phyloP scores from a whole-genome alignment of 345 rosid genomes.

The Erodium maritimum region DNA sequence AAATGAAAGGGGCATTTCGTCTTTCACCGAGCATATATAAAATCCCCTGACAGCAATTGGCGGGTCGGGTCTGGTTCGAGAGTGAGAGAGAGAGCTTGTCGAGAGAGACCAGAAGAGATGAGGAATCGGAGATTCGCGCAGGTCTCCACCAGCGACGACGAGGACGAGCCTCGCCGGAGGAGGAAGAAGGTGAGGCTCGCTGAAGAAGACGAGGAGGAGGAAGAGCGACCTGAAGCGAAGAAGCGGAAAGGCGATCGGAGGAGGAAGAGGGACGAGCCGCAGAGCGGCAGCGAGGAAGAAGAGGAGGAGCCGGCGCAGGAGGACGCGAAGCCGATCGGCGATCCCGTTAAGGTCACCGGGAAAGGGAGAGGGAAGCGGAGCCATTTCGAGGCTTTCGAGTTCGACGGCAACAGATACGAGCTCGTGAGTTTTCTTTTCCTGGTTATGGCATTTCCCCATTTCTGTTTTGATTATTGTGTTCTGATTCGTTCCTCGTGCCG shows the following conservation, averaged over 20 bases:
- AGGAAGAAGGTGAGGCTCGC: not conserved
- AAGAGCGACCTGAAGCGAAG: slow-evolving; percentile 16
- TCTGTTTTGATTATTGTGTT: slow-evolving; percentile 6
- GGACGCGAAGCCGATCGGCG: slow-evolving; percentile 79
- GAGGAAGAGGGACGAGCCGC: slow-evolving; percentile 8
- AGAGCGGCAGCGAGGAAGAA: slow-evolving; percentile 20
- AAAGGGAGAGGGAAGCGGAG: slow-evolving; percentile 62
- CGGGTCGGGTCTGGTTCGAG: not conserved
- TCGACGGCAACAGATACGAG: slow-evolving; percentile 57
- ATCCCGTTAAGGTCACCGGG: slow-evolving; percentile 43
- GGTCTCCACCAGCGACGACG: slow-evolving; percentile 72
- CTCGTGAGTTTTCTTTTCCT: slow-evolving; percentile 39
- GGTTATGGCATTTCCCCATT: not conserved
- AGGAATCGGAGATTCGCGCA: slow-evolving; percentile 59
- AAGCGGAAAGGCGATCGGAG: not conserved
- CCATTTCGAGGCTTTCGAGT: slow-evolving; percentile 60
- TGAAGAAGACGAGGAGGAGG: slow-evolving; percentile 7
- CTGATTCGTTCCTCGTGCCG: not conserved
- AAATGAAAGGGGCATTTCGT: too few species aligned
- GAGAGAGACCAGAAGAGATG: slow-evolving; percentile 16
- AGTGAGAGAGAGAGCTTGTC: not conserved
- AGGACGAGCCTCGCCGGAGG: slow-evolving; percentile 33
- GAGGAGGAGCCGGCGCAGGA: slow-evolving; percentile 52
- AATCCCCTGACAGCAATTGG: too few species aligned
- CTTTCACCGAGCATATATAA: too few species aligned